These are phyloP conservation scores for Colletotrichum musae DNA, from an alignment of 2,329 filamentous ascomycete genomes.

Conservation along the genomic window DNA sequence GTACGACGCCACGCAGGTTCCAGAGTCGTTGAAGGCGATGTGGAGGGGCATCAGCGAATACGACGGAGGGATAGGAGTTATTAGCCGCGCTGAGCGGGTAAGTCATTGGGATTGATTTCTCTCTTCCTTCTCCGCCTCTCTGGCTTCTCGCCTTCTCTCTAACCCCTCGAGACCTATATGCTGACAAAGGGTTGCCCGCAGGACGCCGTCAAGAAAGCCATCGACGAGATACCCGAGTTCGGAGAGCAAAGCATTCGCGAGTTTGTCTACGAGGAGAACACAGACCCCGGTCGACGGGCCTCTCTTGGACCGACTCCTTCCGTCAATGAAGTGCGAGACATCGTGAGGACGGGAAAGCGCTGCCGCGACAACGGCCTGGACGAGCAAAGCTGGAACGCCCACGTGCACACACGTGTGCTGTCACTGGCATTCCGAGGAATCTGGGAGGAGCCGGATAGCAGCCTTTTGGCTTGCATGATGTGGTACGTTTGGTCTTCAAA, in stretches of 20 bases:
- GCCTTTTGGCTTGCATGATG: neutral
- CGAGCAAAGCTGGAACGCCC: conserved; percentile 7
- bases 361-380: conserved; percentile 1
- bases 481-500: neutral
- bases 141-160: too few relatives aligned
- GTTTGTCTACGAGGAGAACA: conserved; percentile 6
- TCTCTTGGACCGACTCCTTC: conserved; percentile 14
- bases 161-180: too few relatives aligned
- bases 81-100: too few relatives aligned
- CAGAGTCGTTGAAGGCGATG: too few relatives aligned
- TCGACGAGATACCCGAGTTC: conserved; percentile 3
- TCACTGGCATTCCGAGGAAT: conserved; percentile 7
- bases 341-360: neutral
- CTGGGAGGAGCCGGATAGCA: neutral
- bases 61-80: too few relatives aligned
- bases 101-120: too few relatives aligned
- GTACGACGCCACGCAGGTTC: too few relatives aligned
- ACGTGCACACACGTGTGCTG: conserved; percentile 10
- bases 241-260: neutral
- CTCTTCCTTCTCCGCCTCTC: too few relatives aligned
- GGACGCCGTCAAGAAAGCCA: too few relatives aligned
- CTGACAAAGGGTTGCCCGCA: too few relatives aligned
- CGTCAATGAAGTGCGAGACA: neutral
- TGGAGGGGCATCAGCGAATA: too few relatives aligned
- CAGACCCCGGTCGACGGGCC: neutral